Conservation (phyloP, 441 rosid species). For the Hypseocharis bilobata region DNA sequence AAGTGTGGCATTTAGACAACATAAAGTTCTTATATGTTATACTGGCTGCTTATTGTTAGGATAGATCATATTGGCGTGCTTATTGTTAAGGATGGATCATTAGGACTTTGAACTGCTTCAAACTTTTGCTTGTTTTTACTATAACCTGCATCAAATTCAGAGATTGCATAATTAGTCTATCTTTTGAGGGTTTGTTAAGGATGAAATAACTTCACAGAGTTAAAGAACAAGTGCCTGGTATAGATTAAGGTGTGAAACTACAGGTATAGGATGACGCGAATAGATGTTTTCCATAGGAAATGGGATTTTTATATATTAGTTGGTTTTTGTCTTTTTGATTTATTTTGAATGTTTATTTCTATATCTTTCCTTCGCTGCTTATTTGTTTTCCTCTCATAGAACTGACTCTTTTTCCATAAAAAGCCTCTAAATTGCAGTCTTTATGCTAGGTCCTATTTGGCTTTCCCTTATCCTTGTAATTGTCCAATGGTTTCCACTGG, state of each 20-base stretch:
- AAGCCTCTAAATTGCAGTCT: background rate
- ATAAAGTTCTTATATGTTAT: background rate
- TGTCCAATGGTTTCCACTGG: too few species aligned
- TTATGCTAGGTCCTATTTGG: background rate
- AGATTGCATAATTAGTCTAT: constrained; percentile 2
- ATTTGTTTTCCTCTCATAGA: background rate
- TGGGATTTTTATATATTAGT: background rate
- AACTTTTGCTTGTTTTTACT: constrained; percentile 1
- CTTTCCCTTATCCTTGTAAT: too few species aligned
- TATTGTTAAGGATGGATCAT: too few species aligned
- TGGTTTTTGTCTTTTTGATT: background rate
- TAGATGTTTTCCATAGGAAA: constrained; percentile 1
- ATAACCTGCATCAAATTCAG: too few species aligned
- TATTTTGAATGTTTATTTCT: background rate
- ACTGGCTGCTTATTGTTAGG: background rate
- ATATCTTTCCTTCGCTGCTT: background rate
- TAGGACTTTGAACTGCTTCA: background rate
- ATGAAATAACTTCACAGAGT: background rate
- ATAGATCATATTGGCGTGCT: too few species aligned
- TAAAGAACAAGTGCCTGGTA: background rate
- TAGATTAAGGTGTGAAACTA: background rate
- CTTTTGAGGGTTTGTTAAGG: background rate
- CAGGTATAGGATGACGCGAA: background rate
- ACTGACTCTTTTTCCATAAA: background rate
- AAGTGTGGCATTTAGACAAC: background rate